These are phyloP conservation scores for Kondoa subrosea DNA, from an alignment of 768 basidiomycete species.

Conservation along the genomic window DNA sequence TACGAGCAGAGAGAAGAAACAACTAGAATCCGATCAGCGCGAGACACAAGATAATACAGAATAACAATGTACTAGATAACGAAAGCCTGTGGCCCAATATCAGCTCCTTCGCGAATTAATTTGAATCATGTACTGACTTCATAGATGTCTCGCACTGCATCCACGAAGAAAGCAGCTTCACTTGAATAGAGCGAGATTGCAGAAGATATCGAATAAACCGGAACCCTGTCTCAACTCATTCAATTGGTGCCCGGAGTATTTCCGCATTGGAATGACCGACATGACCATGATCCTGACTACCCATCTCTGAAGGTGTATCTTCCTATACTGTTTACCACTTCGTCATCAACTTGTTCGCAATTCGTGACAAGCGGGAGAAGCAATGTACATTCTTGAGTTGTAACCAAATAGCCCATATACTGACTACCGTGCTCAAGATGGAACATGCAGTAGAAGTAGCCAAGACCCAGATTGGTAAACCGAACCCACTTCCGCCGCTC, in stretches of 20 bases:
- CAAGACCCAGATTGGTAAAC: conserved; percentile 36
- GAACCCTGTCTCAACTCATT: conserved; percentile 34
- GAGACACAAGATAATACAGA: too few relatives aligned
- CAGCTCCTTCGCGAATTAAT: neutral
- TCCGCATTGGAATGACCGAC: conserved; percentile 28
- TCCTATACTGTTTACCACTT: neutral
- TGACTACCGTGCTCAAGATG: conserved; percentile 52
- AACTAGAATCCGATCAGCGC: conserved; percentile 29
- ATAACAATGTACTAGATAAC: conserved; percentile 48
- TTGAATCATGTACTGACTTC: conserved; percentile 44
- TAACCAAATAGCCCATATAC: conserved; percentile 54
- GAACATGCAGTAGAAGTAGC: conserved; percentile 48
- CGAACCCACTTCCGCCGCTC: conserved; percentile 7
- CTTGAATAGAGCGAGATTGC: conserved; percentile 84
- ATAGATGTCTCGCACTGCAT: conserved; percentile 84
- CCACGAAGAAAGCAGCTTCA: conserved; percentile 89
- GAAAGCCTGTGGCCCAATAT: conserved; percentile 46
- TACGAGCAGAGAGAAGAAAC: conserved; percentile 66
- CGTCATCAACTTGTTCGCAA: neutral
- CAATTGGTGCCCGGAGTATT: neutral
- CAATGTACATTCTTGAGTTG: conserved; percentile 75
- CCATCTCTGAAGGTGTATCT: conserved; percentile 42
- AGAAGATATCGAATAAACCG: conserved; percentile 76
- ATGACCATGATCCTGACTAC: conserved; percentile 92
- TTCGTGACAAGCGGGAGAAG: conserved; percentile 38